These are phyloP conservation scores for Arthrinium puccinioides DNA, from an alignment of 2,329 filamentous ascomycete species.

Conservation along the genomic window DNA sequence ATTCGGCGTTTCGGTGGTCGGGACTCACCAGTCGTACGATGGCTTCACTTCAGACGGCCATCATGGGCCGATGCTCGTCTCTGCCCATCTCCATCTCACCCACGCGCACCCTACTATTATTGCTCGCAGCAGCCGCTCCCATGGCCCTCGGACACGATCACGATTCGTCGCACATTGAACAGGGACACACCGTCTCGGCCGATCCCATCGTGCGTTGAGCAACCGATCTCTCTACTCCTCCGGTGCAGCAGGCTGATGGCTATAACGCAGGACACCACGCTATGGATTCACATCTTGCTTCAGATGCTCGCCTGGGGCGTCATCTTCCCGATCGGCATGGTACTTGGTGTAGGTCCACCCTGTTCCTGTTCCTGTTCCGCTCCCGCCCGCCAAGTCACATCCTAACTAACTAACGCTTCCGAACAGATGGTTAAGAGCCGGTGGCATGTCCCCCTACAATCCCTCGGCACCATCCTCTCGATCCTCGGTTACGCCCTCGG, in stretches of 20 bases:
- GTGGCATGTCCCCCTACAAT: constrained; percentile 91
- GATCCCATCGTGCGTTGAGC: constrained; percentile 60
- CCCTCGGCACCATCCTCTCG: constrained; percentile 65
- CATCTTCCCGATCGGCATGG: constrained; percentile 92
- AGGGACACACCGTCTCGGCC: constrained; percentile 60
- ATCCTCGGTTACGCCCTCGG: constrained; percentile 85
- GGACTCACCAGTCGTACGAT: not conserved
- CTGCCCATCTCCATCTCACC: not conserved
- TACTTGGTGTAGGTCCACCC: constrained; percentile 64
- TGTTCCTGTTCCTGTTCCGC: not conserved
- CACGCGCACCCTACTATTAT: constrained; percentile 4
- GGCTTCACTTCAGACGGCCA: not conserved
- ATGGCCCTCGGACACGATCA: constrained; percentile 38
- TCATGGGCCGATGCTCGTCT: not conserved
- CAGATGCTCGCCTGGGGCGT: constrained; percentile 86
- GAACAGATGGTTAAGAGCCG: constrained; percentile 74
- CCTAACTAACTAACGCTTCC: constrained; percentile 7
- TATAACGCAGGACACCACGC: constrained; percentile 56
- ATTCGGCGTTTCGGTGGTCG: too few relatives aligned
- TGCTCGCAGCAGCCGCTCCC: constrained; percentile 15
- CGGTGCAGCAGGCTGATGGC: not conserved
- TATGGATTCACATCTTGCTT: constrained; percentile 92
- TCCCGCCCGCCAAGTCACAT: not conserved
- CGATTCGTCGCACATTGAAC: constrained; percentile 50
- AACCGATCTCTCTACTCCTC: not conserved